phyloP scores from a whole-genome alignment of 371 early-diverging fungal species.

The Mortierella sp. region DNA sequence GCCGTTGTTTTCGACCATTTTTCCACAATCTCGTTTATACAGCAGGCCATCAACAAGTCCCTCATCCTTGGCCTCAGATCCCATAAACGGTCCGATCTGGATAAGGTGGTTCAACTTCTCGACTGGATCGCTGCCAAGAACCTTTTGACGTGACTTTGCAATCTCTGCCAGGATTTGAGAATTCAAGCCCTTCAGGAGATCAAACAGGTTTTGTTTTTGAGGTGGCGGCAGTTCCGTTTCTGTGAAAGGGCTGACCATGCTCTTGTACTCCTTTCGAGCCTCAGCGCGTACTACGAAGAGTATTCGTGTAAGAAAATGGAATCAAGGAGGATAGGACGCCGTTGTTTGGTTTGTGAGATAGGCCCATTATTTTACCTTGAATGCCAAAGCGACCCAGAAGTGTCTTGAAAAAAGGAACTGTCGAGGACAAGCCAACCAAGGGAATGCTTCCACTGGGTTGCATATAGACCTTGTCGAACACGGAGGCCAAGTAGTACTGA shows the following conservation, averaged over 20 bases:
- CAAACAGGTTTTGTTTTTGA: constrained; percentile 62
- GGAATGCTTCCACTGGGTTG: constrained; percentile 68
- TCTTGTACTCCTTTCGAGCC: constrained; percentile 64
- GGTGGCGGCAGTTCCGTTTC: constrained; percentile 59
- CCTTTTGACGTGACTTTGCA: constrained; percentile 55
- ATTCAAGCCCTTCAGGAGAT: constrained; percentile 59
- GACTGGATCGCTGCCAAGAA: constrained; percentile 48
- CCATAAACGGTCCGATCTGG: constrained; percentile 54
- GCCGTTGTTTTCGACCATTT: constrained; percentile 45
- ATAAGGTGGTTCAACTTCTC: constrained; percentile 51
- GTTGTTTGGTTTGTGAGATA: no score
- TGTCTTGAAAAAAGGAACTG: constrained; percentile 60
- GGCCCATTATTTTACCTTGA: constrained; percentile 39
- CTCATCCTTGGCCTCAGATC: constrained; percentile 48
- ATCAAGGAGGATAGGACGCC: no score
- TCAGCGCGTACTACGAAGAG: constrained; percentile 52
- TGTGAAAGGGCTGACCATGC: constrained; percentile 59
- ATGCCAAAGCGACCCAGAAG: constrained; percentile 64
- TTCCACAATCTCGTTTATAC: constrained; percentile 53
- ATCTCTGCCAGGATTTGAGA: constrained; percentile 58
- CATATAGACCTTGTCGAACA: constrained; percentile 65
- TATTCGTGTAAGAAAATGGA: no score
- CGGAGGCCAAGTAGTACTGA: constrained; percentile 69
- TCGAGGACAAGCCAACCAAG: constrained; percentile 61
- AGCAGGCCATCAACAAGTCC: constrained; percentile 52